Percentiles rank a stretch among this genome's conserved stretches.
These are phyloP conservation scores for Mucor piriformis DNA, from an alignment of 371 early-diverging fungal genomes.

Conservation along the genomic window DNA sequence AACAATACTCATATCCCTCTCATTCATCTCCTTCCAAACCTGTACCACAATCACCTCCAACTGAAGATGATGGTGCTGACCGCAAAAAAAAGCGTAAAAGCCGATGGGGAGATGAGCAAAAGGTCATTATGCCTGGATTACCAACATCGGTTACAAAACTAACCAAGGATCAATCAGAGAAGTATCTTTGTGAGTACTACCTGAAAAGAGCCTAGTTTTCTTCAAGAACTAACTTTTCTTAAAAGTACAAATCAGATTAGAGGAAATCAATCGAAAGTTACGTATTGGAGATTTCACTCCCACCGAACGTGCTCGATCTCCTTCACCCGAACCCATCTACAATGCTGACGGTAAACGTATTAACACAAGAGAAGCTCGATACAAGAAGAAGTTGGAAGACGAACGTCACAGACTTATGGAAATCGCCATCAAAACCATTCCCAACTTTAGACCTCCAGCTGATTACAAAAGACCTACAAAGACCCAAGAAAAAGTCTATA, in stretches of 20 bases:
- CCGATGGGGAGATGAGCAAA: slow-evolving; percentile 86
- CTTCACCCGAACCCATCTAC: slow-evolving; percentile 92
- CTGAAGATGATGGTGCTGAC: slow-evolving; percentile 36
- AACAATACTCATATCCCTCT: neutral
- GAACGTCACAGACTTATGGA: slow-evolving; percentile 91
- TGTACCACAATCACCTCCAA: slow-evolving; percentile 4
- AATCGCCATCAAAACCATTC: slow-evolving; percentile 74
- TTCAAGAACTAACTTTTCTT: neutral
- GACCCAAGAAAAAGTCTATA: slow-evolving; percentile 89
- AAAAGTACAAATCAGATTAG: slow-evolving; percentile 80
- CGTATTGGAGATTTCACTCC: slow-evolving; percentile 85
- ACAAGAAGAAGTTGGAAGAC: slow-evolving; percentile 90
- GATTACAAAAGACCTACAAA: slow-evolving; percentile 90
- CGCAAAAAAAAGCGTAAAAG: slow-evolving; percentile 64
- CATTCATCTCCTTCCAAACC: neutral
- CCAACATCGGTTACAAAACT: slow-evolving; percentile 83
- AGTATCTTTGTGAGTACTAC: slow-evolving; percentile 70
- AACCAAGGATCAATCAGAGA: slow-evolving; percentile 79
- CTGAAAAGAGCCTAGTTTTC: neutral
- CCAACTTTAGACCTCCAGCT: slow-evolving; percentile 85
- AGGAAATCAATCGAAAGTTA: slow-evolving; percentile 86
- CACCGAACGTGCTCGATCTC: slow-evolving; percentile 78
- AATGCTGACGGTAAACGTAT: slow-evolving; percentile 91
- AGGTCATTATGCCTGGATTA: slow-evolving; percentile 77
- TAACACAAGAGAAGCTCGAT: slow-evolving; percentile 92